Evolutionary conservation across 495 filamentous ascomycete genomes (phyloP).

Genomic region (Aspergillus ellipticus): DNA sequence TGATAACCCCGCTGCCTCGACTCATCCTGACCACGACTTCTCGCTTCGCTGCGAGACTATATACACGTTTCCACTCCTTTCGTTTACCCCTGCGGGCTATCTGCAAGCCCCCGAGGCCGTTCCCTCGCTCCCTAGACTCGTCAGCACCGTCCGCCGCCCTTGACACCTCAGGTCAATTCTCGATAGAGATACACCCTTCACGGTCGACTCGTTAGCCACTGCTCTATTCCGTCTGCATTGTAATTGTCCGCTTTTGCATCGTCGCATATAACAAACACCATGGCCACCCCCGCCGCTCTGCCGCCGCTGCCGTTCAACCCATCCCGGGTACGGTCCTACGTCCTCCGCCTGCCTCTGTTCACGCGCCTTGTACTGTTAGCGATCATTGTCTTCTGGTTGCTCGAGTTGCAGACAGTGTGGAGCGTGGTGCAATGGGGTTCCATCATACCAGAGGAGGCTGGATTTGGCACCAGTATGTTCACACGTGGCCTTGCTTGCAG

Average conservation of each 20-base stretch:
- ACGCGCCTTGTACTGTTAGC: conserved; percentile 71
- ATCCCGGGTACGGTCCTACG: conserved; percentile 58
- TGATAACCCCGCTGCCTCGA: background rate
- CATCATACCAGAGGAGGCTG: conserved; percentile 71
- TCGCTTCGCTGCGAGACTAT: background rate
- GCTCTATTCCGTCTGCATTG: background rate
- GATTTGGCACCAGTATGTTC: conserved; percentile 68
- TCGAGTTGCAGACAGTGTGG: conserved; percentile 62
- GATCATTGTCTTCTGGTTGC: conserved; percentile 64
- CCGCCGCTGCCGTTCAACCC: conserved; percentile 49
- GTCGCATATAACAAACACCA: conserved; percentile 14
- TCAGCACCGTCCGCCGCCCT: background rate
- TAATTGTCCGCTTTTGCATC: background rate
- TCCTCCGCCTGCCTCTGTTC: conserved; percentile 82
- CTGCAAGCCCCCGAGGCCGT: background rate
- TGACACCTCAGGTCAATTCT: background rate
- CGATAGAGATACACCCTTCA: background rate
- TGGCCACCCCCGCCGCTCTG: conserved; percentile 40
- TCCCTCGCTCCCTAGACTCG: background rate
- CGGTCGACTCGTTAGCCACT: background rate
- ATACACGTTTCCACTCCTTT: background rate
- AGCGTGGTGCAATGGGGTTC: conserved; percentile 70
- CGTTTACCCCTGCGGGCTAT: background rate
- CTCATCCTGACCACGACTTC: too few relatives aligned
- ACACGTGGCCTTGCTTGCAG: background rate